A percentile compares a stretch with the other conserved stretches of the same genome.
phyloP scores from a whole-genome alignment of 352 stramenopile species.

The Globisporangium cederbergense region DNA sequence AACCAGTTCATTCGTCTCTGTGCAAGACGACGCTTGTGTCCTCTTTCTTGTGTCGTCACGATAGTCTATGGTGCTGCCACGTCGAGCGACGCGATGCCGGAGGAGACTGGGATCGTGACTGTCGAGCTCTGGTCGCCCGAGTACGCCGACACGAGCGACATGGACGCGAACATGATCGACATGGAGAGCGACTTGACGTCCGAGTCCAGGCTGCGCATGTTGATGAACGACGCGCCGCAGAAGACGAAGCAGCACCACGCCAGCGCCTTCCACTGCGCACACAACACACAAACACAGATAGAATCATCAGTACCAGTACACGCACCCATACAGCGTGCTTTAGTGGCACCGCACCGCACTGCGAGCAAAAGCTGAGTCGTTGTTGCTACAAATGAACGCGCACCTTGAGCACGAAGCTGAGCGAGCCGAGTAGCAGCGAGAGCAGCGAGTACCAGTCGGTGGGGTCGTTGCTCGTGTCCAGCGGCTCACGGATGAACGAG shows the following conservation, averaged over 20 bases:
- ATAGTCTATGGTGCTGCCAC: not conserved
- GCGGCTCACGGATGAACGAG: conserved; percentile 59
- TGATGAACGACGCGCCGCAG: conserved; percentile 60
- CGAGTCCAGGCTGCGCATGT: conserved; percentile 51
- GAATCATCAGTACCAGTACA: not conserved
- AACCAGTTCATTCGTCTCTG: not conserved
- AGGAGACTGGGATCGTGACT: conserved; percentile 26
- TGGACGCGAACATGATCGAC: conserved; percentile 76
- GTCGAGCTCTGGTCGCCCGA: conserved; percentile 35
- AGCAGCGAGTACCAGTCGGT: conserved; percentile 66
- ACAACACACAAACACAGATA: not conserved
- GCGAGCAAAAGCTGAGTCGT: not conserved
- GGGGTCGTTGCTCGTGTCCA: conserved; percentile 32
- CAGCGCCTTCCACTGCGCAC: conserved; percentile 44
- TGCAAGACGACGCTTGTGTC: not conserved
- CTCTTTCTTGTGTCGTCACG: not conserved
- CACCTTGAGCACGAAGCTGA: conserved; percentile 68
- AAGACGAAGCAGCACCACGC: conserved; percentile 67
- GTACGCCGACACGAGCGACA: conserved; percentile 62
- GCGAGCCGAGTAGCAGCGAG: conserved; percentile 54
- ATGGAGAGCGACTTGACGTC: conserved; percentile 67
- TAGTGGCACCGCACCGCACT: not conserved
- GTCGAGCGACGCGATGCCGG: conserved; percentile 9
- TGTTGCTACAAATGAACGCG: not conserved
- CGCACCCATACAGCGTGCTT: not conserved